These are phyloP conservation scores for Zygoascus ofunaensis DNA, from an alignment of 805 yeast species.

Conservation along the genomic window DNA sequence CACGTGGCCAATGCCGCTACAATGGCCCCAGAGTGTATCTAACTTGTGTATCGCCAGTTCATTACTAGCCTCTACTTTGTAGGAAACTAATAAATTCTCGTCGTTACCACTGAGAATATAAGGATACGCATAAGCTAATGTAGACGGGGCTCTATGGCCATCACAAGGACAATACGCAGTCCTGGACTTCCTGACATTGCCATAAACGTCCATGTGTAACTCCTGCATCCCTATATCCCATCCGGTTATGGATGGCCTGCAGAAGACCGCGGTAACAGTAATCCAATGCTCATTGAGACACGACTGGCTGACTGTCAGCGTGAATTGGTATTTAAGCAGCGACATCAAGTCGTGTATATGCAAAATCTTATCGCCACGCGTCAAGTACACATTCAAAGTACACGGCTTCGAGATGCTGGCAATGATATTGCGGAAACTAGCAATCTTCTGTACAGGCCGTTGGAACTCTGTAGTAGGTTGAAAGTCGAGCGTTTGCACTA, in stretches of 20 bases:
- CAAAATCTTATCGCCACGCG: background rate
- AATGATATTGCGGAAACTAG: background rate
- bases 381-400: background rate
- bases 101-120: slow-evolving; percentile 6
- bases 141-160: background rate
- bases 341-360: background rate
- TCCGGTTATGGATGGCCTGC: slow-evolving; percentile 1
- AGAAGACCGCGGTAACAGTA: slow-evolving; percentile 1
- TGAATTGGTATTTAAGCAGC: background rate
- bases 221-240: slow-evolving; percentile 8
- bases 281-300: background rate
- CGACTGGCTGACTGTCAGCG: background rate
- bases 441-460: background rate
- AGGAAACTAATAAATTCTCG: slow-evolving; percentile 7
- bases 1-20: slow-evolving; percentile 5
- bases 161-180: background rate
- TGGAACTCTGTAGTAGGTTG: background rate
- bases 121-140: slow-evolving; percentile 8
- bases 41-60: background rate
- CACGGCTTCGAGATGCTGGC: background rate
- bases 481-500: background rate
- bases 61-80: background rate
- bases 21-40: slow-evolving; percentile 9
- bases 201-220: slow-evolving; percentile 3
- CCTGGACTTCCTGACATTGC: background rate